A percentile compares a stretch with the other conserved stretches of the same genome.
These are phyloP conservation scores for Carex littledalei DNA, from an alignment of 176 grass and related monocot species.

Conservation along the genomic window DNA sequence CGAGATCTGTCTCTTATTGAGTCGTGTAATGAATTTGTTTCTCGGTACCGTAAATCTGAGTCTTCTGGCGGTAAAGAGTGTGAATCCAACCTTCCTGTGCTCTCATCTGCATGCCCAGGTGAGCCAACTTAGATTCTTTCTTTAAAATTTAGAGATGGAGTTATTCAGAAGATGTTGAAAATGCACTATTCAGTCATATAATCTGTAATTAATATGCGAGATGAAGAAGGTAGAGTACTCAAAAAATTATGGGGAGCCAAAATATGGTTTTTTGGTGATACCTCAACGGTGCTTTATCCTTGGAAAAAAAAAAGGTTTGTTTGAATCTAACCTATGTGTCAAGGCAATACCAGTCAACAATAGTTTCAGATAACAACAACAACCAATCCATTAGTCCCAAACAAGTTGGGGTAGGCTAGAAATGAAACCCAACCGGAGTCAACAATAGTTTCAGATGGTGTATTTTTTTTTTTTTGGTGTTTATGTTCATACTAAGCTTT, in stretches of 20 bases:
- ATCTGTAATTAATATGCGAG: neutral
- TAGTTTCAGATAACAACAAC: neutral
- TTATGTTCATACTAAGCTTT: neutral
- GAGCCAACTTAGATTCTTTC: neutral
- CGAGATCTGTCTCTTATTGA: conserved; percentile 85
- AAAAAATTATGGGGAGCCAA: neutral
- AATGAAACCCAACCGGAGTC: too few relatives aligned
- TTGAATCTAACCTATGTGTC: too few relatives aligned
- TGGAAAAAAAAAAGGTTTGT: too few relatives aligned
- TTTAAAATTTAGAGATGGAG: neutral
- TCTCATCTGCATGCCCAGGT: conserved; percentile 97
- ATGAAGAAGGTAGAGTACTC: neutral
- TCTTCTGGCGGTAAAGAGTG: conserved; percentile 36
- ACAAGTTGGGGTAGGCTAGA: too few relatives aligned
- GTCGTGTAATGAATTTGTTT: conserved; percentile 91
- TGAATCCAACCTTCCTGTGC: conserved; percentile 56
- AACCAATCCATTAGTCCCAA: too few relatives aligned
- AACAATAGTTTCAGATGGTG: neutral
- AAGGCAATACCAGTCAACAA: neutral
- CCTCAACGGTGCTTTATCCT: neutral
- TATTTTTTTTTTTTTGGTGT: neutral
- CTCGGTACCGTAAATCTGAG: conserved; percentile 46
- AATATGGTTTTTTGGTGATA: neutral
- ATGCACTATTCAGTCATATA: neutral
- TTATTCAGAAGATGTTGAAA: neutral